Evolutionary conservation across 129 eudicot species (phyloP), one percentile per base, ranked within the genome.

Genomic region (Flaveria linearis): DNA sequence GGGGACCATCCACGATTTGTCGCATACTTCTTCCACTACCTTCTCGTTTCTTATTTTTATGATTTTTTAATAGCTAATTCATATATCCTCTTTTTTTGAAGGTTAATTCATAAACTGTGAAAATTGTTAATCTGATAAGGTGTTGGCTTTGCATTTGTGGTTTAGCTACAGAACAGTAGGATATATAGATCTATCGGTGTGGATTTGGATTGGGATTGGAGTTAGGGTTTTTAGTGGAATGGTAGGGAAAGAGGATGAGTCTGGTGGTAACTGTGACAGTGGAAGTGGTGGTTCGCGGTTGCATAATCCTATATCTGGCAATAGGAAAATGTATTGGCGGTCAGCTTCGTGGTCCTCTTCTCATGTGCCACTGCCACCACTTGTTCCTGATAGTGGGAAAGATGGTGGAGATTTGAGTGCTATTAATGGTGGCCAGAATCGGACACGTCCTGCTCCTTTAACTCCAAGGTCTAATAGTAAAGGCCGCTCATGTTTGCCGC

Each of bases 271-370:
- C 46, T 84, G 52, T 26, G 82, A 51, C 50, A 28, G 76, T 67
- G 75, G 46, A 11, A 79, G 78, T 58, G 74, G 51, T 11, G 82
- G 62, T 80, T 82, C 83, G 4, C 69, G 53, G 50, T 69, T 72
- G 72, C 28, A 68, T 57, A 64, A 76, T 71, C 68, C 78, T 7
- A 42, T 71, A 79, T 71, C 88, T 8, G 87, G 77, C n/a, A 71
- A 78, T 67, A 79, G 91, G 68, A 91, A 83, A 71, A 80, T 77
- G 67, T 91, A 77, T 72, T 88, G 90, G 97, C 80, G 97, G 76
- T 91, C 94, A 0, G 91, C 94, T 13, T 91, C 97, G 1, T 91
- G 97, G 97, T 91, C 95, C 1, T 69, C 97, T 17, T 91, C 97
- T 15, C 84, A 90, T 22, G 82, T 85, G 47, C 68, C 86, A 22